Base-by-base conservation (phyloP, 1,139 yeast species). In the Zygosaccharomyces sapae region DNA sequence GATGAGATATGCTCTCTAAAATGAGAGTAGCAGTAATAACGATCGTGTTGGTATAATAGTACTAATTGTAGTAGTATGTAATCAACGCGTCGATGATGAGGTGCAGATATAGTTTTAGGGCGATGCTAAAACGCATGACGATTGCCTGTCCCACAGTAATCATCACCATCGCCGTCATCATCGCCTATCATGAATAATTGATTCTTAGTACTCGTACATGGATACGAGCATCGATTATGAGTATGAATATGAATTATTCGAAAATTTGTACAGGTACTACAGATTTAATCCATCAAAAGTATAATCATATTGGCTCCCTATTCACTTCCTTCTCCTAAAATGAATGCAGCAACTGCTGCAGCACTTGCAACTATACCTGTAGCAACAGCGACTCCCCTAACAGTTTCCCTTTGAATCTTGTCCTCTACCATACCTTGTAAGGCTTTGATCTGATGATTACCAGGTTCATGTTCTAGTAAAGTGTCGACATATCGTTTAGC, bases 401-500 rank as follows among this genome's bases (percentile, higher is more conserved):
- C 73, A 0, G 97, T 96, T 62, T 92, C 77, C 57, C 77, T 81
- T 29, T 95, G 87, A 37, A 92, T 81, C 62, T 82, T 85, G 55
- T 85, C 92, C 53, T 89, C 96, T 31, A 92, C 86, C 61, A 83
- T 81, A 51, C 78, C 77, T 58, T 86, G 80, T 66, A 92, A 73
- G 5, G 80, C 78, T 41, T 73, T 66, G 2, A 90, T 95, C 66
- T 92, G 97, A 33, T 73, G 66, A 63, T 90, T 90, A 20, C 81
- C 83, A 0, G 97, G 97, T 64, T 92, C 98, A 51, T 82, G 81
- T 40, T 74, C 73, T 43, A 87, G 72, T 53, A 94, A 70, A 2
- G 85, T 79, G 47, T 89, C 96, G 5, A 89, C 81, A 66, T 90
- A 94, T 54, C 92, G 72, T 57, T 94, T 80, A 6, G 97, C 92